A percentile compares a stretch with the other conserved stretches of the same genome.
These are phyloP conservation scores for Tylopilus sp. DNA, from an alignment of 1,284 basidiomycete species.

Conservation along the genomic window DNA sequence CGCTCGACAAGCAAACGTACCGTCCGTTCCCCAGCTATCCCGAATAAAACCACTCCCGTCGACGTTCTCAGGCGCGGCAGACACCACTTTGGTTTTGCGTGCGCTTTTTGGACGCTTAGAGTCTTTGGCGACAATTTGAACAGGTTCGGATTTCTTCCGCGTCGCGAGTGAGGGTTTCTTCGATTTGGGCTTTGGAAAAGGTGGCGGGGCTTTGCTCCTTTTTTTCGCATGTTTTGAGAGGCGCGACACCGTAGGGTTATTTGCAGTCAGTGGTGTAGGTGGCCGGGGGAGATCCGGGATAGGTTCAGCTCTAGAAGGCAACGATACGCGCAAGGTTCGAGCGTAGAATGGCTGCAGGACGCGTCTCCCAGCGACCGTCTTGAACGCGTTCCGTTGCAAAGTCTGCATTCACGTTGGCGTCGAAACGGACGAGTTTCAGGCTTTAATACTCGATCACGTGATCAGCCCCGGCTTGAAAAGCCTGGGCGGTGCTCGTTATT, in stretches of 20 bases:
- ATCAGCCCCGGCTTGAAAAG: not conserved
- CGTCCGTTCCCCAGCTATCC: conserved; percentile 26
- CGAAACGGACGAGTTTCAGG: not conserved
- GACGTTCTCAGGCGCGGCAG: not conserved
- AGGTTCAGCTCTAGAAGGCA: not conserved
- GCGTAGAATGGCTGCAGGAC: conserved; percentile 13
- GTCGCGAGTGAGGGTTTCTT: not conserved
- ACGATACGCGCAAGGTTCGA: conserved; percentile 9
- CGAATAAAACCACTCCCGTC: conserved; percentile 7
- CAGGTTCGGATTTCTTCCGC: conserved; percentile 10
- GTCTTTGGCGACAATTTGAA: not conserved
- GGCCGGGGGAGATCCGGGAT: not conserved
- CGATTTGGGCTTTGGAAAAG: not conserved
- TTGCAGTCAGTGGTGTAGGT: not conserved
- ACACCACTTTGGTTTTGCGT: conserved; percentile 7
- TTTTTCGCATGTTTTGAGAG: conserved; percentile 3
- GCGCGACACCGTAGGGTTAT: not conserved
- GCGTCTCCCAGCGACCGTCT: conserved; percentile 18
- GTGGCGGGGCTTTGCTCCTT: not conserved
- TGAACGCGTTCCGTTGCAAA: conserved; percentile 5
- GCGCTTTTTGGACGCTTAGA: conserved; percentile 3
- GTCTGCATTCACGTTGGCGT: conserved; percentile 3
- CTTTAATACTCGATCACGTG: conserved; percentile 13
- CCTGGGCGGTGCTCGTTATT: not conserved
- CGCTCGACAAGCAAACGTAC: conserved; percentile 6